Evolutionary conservation across 805 yeast genomes (phyloP).

Genomic region (Wickerhamomyces alni): DNA sequence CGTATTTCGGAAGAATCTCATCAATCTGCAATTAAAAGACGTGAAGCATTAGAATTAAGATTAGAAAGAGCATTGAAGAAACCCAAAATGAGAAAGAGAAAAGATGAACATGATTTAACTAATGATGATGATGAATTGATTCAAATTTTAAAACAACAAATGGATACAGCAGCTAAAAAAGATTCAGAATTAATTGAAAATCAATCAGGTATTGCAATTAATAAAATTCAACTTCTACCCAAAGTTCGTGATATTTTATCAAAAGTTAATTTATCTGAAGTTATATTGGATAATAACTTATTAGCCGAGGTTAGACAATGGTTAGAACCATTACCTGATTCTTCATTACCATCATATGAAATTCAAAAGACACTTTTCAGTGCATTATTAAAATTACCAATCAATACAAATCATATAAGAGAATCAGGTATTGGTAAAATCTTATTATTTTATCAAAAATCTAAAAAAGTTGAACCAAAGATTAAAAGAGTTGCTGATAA

Average conservation of each 20-base stretch:
- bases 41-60: conserved; percentile 74
- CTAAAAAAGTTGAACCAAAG: conserved; percentile 80
- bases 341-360: conserved; percentile 94
- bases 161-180: conserved; percentile 81
- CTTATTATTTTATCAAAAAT: conserved; percentile 85
- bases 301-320: conserved; percentile 91
- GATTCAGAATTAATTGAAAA: conserved; percentile 51
- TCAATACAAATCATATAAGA: conserved; percentile 90
- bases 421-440: conserved; percentile 95
- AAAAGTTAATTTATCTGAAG: conserved; percentile 82
- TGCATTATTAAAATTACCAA: conserved; percentile 74
- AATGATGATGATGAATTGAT: conserved; percentile 91
- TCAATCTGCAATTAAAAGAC: conserved; percentile 37
- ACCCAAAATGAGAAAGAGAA: conserved; percentile 53
- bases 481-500: conserved; percentile 87
- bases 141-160: conserved; percentile 72
- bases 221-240: conserved; percentile 71
- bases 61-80: conserved; percentile 73
- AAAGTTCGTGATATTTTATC: conserved; percentile 72
- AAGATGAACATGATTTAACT: conserved; percentile 91
- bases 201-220: conserved; percentile 44
- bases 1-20: conserved; percentile 10
- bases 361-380: conserved; percentile 83
- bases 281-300: conserved; percentile 88
- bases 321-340: conserved; percentile 98